phyloP scores from a whole-genome alignment of 495 filamentous ascomycete species.

The Penicillium nucicola region DNA sequence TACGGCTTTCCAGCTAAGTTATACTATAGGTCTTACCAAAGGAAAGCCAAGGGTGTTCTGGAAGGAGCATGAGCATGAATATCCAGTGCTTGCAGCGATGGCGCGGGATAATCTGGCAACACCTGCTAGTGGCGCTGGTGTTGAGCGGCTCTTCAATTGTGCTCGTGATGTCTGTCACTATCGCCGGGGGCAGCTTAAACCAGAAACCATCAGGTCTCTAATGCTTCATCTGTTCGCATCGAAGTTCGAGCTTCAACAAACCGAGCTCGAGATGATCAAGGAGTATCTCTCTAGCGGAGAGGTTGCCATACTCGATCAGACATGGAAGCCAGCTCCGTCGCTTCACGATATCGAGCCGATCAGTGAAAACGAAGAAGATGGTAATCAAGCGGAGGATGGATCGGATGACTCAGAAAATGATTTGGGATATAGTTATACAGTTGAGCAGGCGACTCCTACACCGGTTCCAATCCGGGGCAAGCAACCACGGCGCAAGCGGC shows the following conservation, averaged over 20 bases:
- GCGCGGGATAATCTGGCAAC: constrained; percentile 9
- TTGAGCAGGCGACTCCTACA: neutral
- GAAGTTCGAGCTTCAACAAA: constrained; percentile 2
- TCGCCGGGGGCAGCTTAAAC: constrained; percentile 1
- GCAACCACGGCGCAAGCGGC: neutral
- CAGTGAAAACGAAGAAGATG: constrained; percentile 5
- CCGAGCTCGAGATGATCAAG: neutral
- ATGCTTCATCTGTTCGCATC: neutral
- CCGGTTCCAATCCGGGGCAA: neutral
- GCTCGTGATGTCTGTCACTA: constrained; percentile 12
- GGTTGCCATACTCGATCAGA: neutral
- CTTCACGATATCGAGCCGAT: neutral
- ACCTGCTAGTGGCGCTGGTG: constrained; percentile 11
- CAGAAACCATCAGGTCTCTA: neutral
- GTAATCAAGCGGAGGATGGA: neutral
- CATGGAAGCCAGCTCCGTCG: neutral
- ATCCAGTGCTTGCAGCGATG: constrained; percentile 6
- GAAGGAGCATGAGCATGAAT: constrained; percentile 8
- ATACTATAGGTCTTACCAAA: neutral
- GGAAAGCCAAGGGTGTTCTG: constrained; percentile 4
- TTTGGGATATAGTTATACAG: neutral
- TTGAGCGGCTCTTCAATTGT: constrained; percentile 14
- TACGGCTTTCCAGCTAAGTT: neutral
- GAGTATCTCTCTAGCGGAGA: neutral
- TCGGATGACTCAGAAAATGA: neutral